Percentiles rank a stretch among this genome's conserved stretches.
Evolutionary conservation across 441 rosid genomes (phyloP).

Genomic region (Populus tomentosa): DNA sequence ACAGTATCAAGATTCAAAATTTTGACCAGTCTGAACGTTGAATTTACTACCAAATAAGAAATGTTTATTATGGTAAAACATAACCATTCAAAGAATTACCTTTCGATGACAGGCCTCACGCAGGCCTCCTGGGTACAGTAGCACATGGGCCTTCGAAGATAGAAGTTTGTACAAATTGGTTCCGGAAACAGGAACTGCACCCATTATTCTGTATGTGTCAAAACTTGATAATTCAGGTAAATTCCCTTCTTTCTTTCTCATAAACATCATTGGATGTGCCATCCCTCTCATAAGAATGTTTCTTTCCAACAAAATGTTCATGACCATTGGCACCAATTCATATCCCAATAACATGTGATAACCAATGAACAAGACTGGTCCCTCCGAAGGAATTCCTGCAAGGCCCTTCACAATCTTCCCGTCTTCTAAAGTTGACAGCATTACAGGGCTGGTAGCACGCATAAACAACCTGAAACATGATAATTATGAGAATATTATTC

Average conservation of each 20-base stretch:
- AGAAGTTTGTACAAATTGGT: constrained; percentile 54
- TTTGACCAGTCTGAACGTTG: background rate
- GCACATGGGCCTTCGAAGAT: constrained; percentile 59
- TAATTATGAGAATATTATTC: background rate
- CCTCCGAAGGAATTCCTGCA: constrained; percentile 70
- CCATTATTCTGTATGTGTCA: constrained; percentile 55
- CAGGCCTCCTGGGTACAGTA: constrained; percentile 76
- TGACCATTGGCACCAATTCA: constrained; percentile 47
- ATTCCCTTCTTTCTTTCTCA: constrained; percentile 31
- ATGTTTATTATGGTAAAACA: background rate
- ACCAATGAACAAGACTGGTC: constrained; percentile 73
- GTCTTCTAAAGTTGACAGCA: constrained; percentile 64
- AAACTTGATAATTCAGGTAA: constrained; percentile 35
- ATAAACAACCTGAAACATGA: constrained; percentile 34
- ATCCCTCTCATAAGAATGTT: constrained; percentile 65
- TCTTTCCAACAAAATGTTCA: constrained; percentile 42
- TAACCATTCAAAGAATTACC: constrained; percentile 30
- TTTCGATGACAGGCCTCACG: constrained; percentile 82
- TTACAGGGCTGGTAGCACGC: constrained; percentile 50
- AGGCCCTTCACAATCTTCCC: constrained; percentile 71
- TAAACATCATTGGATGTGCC: constrained; percentile 63
- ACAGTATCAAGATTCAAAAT: too few species aligned
- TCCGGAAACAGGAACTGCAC: constrained; percentile 78
- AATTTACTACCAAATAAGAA: background rate
- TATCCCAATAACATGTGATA: constrained; percentile 70